Percentiles rank a stretch among this genome's conserved stretches.
These are phyloP conservation scores for Phyllosticta paracitricarpa DNA, from an alignment of 2,329 filamentous ascomycete genomes.

Conservation along the genomic window DNA sequence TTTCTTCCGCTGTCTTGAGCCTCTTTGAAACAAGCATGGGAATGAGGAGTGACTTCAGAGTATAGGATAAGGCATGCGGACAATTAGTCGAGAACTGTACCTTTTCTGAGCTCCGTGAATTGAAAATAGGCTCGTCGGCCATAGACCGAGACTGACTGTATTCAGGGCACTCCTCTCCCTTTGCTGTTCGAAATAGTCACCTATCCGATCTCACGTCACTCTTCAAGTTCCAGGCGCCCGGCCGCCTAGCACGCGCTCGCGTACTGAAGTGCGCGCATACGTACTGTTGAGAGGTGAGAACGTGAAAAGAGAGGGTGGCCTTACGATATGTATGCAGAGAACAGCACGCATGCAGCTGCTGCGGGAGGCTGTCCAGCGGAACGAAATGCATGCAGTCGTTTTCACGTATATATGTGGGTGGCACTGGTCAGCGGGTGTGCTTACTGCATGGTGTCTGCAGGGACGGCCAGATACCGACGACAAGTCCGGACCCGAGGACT, in stretches of 20 bases:
- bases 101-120: no score
- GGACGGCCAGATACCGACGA: background rate
- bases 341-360: background rate
- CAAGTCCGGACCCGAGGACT: background rate
- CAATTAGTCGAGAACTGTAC: no score
- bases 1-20: no score
- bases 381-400: background rate
- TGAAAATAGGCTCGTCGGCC: no score
- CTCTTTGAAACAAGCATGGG: no score
- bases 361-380: background rate
- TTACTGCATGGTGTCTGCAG: background rate
- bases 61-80: no score
- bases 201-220: background rate
- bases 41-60: no score
- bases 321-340: background rate
- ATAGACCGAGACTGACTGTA: no score
- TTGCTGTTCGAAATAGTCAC: background rate
- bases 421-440: background rate
- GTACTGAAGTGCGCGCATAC: background rate
- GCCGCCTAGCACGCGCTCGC: background rate
- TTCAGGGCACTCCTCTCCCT: background rate
- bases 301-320: background rate
- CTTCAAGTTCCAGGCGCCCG: background rate
- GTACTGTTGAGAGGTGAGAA: background rate
- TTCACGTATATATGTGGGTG: background rate